Conservation (phyloP, 2,329 filamentous ascomycete species). For the Xylariaceae sp. region DNA sequence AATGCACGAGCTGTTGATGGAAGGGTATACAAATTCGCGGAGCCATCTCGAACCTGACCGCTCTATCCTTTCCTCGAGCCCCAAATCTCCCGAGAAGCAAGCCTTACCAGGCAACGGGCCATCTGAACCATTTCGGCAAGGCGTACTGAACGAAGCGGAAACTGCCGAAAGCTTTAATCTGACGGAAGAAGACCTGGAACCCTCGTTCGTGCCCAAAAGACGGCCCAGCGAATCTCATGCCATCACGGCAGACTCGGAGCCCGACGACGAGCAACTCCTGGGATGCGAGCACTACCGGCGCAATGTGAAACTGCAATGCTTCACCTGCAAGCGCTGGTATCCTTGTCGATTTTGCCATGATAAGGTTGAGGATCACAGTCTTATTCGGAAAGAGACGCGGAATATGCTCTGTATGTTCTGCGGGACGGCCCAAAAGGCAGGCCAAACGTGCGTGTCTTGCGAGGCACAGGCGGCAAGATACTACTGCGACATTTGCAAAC, state of each 20-base stretch:
- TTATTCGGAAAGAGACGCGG: constrained; percentile 77
- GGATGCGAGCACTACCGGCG: constrained; percentile 92
- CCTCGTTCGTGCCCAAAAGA: constrained; percentile 60
- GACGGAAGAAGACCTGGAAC: constrained; percentile 56
- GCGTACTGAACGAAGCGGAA: constrained; percentile 37
- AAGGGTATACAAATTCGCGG: constrained; percentile 54
- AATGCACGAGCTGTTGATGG: constrained; percentile 66
- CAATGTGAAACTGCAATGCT: constrained; percentile 94
- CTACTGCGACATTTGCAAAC: constrained; percentile 89
- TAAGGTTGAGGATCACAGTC: constrained; percentile 67
- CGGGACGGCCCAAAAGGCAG: constrained; percentile 73
- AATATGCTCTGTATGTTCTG: constrained; percentile 99
- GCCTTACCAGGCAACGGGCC: constrained; percentile 36
- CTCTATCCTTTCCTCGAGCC: constrained; percentile 36
- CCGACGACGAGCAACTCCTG: constrained; percentile 43
- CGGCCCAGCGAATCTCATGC: constrained; percentile 35
- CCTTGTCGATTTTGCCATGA: constrained; percentile 95
- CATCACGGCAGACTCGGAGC: constrained; percentile 40
- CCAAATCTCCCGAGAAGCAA: constrained; percentile 35
- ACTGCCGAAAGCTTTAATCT: constrained; percentile 43
- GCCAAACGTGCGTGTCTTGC: constrained; percentile 72
- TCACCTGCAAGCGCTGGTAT: constrained; percentile 85
- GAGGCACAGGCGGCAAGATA: constrained; percentile 76
- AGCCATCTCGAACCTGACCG: constrained; percentile 28
- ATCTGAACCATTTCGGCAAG: constrained; percentile 54